phyloP scores from a whole-genome alignment of 805 yeast species.

The Saccharomycopsis schoenii region DNA sequence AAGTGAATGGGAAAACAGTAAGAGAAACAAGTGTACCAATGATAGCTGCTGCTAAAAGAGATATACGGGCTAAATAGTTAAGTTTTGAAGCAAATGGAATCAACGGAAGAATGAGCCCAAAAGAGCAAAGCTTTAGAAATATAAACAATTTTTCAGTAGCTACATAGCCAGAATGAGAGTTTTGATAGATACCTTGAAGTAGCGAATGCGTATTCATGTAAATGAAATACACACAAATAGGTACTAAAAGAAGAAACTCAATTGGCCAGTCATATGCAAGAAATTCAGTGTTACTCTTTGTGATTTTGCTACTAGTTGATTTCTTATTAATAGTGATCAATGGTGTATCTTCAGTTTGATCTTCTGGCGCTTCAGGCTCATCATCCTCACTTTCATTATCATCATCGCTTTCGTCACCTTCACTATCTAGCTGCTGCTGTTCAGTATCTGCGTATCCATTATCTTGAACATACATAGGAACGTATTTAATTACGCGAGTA shows the following conservation, averaged over 20 bases:
- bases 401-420: background rate
- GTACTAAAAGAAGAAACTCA: constrained; percentile 62
- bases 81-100: constrained; percentile 64
- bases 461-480: constrained; percentile 9
- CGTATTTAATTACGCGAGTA: background rate
- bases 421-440: constrained; percentile 9
- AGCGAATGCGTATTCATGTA: constrained; percentile 43
- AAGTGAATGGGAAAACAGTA: constrained; percentile 49
- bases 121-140: constrained; percentile 27
- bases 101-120: constrained; percentile 38
- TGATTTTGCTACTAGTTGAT: background rate
- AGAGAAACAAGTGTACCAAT: constrained; percentile 31
- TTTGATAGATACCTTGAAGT: constrained; percentile 57
- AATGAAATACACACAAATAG: constrained; percentile 47
- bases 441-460: constrained; percentile 16
- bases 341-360: constrained; percentile 18
- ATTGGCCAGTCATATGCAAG: constrained; percentile 73
- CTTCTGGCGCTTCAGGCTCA: constrained; percentile 20
- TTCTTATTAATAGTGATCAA: background rate
- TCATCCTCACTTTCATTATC: constrained; percentile 19
- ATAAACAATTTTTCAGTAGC: constrained; percentile 33
- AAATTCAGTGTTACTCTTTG: constrained; percentile 22
- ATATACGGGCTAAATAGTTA: constrained; percentile 38
- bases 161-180: constrained; percentile 53
- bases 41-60: constrained; percentile 31